Percentiles rank a stretch among this genome's conserved stretches.
Evolutionary conservation across 1,284 basidiomycete genomes (phyloP).

Genomic region (Chalciporus sp.): DNA sequence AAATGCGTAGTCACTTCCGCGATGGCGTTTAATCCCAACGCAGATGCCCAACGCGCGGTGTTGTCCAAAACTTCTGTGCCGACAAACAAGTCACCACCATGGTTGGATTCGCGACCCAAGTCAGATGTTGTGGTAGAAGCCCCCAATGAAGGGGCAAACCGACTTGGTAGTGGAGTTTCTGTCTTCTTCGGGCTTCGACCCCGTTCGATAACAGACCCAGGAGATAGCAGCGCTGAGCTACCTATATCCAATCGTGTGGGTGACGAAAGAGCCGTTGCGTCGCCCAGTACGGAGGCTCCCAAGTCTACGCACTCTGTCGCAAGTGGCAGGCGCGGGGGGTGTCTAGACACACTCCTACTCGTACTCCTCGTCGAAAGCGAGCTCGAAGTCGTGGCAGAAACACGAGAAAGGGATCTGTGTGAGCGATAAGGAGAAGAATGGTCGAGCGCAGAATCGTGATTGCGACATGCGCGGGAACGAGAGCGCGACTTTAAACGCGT

Average conservation of each 20-base stretch:
- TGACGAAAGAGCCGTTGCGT: slow-evolving; percentile 28
- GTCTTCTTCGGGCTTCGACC: slow-evolving; percentile 41
- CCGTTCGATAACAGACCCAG: slow-evolving; percentile 36
- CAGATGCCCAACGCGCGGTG: slow-evolving; percentile 35
- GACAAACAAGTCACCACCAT: slow-evolving; percentile 17
- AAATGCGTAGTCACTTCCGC: slow-evolving; percentile 25
- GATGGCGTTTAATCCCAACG: slow-evolving; percentile 24
- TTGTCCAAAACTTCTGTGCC: slow-evolving; percentile 25
- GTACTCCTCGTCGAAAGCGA: slow-evolving; percentile 38
- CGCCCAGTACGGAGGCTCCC: slow-evolving; percentile 14
- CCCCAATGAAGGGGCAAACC: slow-evolving; percentile 27
- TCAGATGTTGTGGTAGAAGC: slow-evolving; percentile 32
- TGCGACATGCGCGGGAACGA: slow-evolving; percentile 12
- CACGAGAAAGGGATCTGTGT: slow-evolving; percentile 45
- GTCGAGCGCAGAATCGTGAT: slow-evolving; percentile 3
- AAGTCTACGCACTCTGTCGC: slow-evolving; percentile 18
- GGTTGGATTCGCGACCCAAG: slow-evolving; percentile 17
- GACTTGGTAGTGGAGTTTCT: slow-evolving; percentile 39
- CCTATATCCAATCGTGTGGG: slow-evolving; percentile 28
- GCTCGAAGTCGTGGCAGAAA: slow-evolving; percentile 39
- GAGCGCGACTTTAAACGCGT: slow-evolving; percentile 19
- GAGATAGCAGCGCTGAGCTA: slow-evolving; percentile 35
- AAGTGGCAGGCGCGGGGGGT: slow-evolving; percentile 24
- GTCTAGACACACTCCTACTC: slow-evolving; percentile 32
- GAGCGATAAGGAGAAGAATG: slow-evolving; percentile 14